Evolutionary conservation across 1,139 yeast genomes (phyloP), one percentile per base, ranked within the genome.

Genomic region (Candida buenavistaensis): DNA sequence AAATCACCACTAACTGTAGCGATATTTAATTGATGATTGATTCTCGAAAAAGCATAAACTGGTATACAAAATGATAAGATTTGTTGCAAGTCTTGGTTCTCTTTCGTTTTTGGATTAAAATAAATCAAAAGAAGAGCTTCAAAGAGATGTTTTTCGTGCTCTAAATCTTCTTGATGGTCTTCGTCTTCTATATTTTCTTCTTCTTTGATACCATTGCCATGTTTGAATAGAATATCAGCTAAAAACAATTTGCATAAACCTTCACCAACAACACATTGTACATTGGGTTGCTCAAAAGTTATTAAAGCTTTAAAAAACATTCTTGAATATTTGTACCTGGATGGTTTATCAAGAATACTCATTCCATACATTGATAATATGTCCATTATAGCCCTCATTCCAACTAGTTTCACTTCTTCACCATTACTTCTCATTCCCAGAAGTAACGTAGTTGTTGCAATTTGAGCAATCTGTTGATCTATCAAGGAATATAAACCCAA

Each of bases 21-120:
- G 52, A 90, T 64, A 41, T 82, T 70, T 32, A 72, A 70, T 55
- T 89, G 97, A 56, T 89, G 96, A 17, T 66, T 68, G 1, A 72
- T 64, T 46, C 84, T 90, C 26, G 96, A 85, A 53, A 79, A 86
- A 23, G 95, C 83, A 54, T 87, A 89, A 1, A 87, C 96, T 0
- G 97, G 97, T 24, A 92, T 71, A 52, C 96, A 89, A 54, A 87
- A 89, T 8, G 95, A 80, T 40, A 90, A 75, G 1, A 87, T 84
- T 59, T 92, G 97, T 37, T 82, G 73, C 43, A 90, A 65, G 12
- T 80, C 78, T 40, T 78, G 82, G 48, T 89, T 88, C 10, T 65
- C 59, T 4, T 75, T 59, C 32, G 83, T 81, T 3, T 65, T 57
- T 0, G 90, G 88, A 39, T 84, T 81, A 59, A 87, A 89, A 51